A percentile compares a stretch with the other conserved stretches of the same genome.
These are phyloP conservation scores for Diddensiella transvaalensis DNA, from an alignment of 805 yeast genomes.

Conservation along the genomic window DNA sequence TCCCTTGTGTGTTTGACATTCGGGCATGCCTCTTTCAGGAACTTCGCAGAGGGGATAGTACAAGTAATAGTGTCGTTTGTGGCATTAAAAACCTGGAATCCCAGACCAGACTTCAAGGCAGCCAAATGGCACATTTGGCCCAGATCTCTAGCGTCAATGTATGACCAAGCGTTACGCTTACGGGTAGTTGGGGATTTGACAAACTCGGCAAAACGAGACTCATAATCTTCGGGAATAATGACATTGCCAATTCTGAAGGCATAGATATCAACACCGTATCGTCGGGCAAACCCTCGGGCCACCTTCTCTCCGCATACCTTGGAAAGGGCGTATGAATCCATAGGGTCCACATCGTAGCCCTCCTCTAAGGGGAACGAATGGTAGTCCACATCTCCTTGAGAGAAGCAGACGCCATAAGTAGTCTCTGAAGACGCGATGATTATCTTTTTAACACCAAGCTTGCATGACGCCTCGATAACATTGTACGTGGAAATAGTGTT, in stretches of 20 bases:
- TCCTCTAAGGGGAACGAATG: conserved; percentile 18
- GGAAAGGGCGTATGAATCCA: conserved; percentile 17
- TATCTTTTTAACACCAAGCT: conserved; percentile 18
- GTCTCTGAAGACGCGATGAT: conserved; percentile 19
- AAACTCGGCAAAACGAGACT: conserved; percentile 3
- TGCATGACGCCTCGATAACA: conserved; percentile 17
- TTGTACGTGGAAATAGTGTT: conserved; percentile 16
- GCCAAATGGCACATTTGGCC: conserved; percentile 18
- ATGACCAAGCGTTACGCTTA: conserved; percentile 20
- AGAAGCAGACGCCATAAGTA: conserved; percentile 17
- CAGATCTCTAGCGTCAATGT: conserved; percentile 17
- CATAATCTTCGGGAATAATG: conserved; percentile 13
- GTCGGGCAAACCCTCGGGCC: conserved; percentile 15
- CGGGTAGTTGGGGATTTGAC: conserved; percentile 10
- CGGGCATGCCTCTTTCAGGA: conserved; percentile 15
- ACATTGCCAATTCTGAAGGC: conserved; percentile 18
- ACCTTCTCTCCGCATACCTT: conserved; percentile 16
- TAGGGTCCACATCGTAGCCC: conserved; percentile 15
- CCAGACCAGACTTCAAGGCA: conserved; percentile 12
- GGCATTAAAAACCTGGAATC: conserved; percentile 18
- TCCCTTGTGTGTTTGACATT: conserved; percentile 11
- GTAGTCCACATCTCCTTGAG: conserved; percentile 18
- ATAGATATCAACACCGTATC: conserved; percentile 14
- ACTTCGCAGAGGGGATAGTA: conserved; percentile 13
- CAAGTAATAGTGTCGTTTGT: conserved; percentile 17